A percentile compares a stretch with the other conserved stretches of the same genome.
Conservation (phyloP, 1,139 yeast genomes). For the Hyphopichia fennica region DNA sequence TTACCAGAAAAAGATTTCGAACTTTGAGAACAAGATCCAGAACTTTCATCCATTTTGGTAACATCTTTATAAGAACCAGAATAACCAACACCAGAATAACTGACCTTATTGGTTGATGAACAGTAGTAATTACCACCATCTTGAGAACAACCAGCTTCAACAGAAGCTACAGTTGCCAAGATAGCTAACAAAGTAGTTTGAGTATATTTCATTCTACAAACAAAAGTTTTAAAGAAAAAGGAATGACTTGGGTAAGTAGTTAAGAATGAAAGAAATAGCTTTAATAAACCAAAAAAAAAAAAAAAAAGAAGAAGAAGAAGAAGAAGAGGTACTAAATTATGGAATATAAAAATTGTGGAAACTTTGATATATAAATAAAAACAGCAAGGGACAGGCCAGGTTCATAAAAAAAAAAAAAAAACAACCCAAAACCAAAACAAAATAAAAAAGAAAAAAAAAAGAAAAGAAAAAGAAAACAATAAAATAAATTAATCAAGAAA, state of each 20-base stretch:
- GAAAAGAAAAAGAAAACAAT: neutral
- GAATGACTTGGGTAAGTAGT: conserved; percentile 7
- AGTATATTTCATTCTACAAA: conserved; percentile 12
- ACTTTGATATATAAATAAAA: conserved; percentile 1
- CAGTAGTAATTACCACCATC: conserved; percentile 83
- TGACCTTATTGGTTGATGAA: conserved; percentile 62
- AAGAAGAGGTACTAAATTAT: neutral
- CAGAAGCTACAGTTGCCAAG: conserved; percentile 6
- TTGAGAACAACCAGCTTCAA: conserved; percentile 36
- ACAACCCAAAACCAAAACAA: neutral
- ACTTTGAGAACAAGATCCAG: conserved; percentile 55
- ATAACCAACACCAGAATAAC: conserved; percentile 68
- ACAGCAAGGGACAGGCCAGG: no score
- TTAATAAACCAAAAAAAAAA: neutral
- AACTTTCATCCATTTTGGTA: conserved; percentile 46
- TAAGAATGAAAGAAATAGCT: no score
- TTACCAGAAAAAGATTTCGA: conserved; percentile 54
- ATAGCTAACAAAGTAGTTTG: conserved; percentile 12
- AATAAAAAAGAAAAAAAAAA: neutral
- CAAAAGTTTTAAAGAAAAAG: neutral
- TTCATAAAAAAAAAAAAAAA: neutral
- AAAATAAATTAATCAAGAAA: neutral
- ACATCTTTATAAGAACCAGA: conserved; percentile 65
- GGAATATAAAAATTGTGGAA: neutral
- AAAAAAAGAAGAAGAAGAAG: neutral